These are phyloP conservation scores for Candida frijolesensis DNA, from an alignment of 1,139 yeast species.

Conservation along the genomic window DNA sequence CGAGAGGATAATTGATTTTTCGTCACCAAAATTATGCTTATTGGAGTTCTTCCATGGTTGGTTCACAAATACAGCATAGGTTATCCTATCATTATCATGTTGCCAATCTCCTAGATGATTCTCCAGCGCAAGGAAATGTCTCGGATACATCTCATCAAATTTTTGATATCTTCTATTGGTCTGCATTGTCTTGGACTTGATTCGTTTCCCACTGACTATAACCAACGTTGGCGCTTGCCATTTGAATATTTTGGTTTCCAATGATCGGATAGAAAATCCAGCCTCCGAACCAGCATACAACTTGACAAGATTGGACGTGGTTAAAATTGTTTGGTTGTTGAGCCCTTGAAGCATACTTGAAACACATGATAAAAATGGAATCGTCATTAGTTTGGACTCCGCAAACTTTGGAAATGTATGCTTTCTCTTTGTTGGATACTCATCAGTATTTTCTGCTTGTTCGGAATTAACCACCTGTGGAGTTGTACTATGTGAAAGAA, in stretches of 20 bases:
- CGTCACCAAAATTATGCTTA: slow-evolving; percentile 71
- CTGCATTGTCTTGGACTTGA: slow-evolving; percentile 40
- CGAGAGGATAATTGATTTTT: slow-evolving; percentile 56
- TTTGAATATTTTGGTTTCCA: slow-evolving; percentile 81
- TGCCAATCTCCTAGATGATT: slow-evolving; percentile 37
- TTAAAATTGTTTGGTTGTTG: slow-evolving; percentile 23
- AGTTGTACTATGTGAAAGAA: slow-evolving; percentile 18
- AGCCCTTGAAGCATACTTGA: slow-evolving; percentile 31
- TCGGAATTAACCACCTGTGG: slow-evolving; percentile 2
- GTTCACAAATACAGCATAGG: slow-evolving; percentile 62
- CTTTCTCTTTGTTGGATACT: slow-evolving; percentile 4
- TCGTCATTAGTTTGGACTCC: slow-evolving; percentile 44
- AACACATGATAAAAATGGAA: slow-evolving; percentile 44
- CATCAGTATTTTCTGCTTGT: neutral
- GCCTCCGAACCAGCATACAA: slow-evolving; percentile 73
- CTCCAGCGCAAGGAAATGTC: slow-evolving; percentile 38
- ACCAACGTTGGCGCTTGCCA: slow-evolving; percentile 89
- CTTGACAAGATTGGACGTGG: slow-evolving; percentile 52
- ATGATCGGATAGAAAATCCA: slow-evolving; percentile 86
- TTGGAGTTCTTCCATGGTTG: slow-evolving; percentile 80
- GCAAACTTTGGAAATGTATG: slow-evolving; percentile 19
- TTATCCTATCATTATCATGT: slow-evolving; percentile 41
- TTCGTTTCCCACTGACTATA: slow-evolving; percentile 64
- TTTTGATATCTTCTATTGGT: slow-evolving; percentile 51
- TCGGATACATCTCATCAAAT: slow-evolving; percentile 57